Conservation (phyloP, 352 stramenopile species). For the Phytophthora syringae region DNA sequence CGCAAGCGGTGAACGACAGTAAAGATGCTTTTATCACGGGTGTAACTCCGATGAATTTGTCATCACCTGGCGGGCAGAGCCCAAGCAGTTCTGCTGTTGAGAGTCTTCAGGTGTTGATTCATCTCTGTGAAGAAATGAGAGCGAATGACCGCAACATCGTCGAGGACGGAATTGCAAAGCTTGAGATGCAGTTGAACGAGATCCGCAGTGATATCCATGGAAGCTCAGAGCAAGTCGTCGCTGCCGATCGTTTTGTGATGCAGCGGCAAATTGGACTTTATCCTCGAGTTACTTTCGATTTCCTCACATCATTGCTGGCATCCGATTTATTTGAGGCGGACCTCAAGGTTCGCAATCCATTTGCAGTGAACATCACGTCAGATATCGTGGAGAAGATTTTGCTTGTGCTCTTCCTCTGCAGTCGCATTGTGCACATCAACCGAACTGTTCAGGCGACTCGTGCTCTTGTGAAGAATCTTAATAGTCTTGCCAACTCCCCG, state of each 20-base stretch:
- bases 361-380: constrained; percentile 36
- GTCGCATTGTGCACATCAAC: constrained; percentile 87
- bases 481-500: constrained; percentile 4
- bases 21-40: constrained; percentile 80
- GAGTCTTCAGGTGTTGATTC: constrained; percentile 58
- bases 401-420: constrained; percentile 75
- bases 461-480: constrained; percentile 34
- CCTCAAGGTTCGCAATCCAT: constrained; percentile 74
- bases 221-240: constrained; percentile 21
- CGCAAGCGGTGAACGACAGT: constrained; percentile 69
- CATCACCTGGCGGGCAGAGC: constrained; percentile 13
- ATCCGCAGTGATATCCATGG: constrained; percentile 41
- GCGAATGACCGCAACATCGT: constrained; percentile 59
- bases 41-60: constrained; percentile 60
- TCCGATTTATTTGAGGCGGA: constrained; percentile 70
- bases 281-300: constrained; percentile 79
- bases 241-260: constrained; percentile 61
- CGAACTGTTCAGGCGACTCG: constrained; percentile 66
- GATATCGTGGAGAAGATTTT: constrained; percentile 61
- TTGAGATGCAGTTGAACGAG: constrained; percentile 65
- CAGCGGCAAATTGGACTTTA: constrained; percentile 63
- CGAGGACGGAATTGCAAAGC: constrained; percentile 51
- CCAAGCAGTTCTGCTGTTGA: constrained; percentile 21
- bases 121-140: constrained; percentile 58
- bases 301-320: constrained; percentile 73